Conservation (phyloP, 495 filamentous ascomycete species). For the Aspergillus ellipticus region DNA sequence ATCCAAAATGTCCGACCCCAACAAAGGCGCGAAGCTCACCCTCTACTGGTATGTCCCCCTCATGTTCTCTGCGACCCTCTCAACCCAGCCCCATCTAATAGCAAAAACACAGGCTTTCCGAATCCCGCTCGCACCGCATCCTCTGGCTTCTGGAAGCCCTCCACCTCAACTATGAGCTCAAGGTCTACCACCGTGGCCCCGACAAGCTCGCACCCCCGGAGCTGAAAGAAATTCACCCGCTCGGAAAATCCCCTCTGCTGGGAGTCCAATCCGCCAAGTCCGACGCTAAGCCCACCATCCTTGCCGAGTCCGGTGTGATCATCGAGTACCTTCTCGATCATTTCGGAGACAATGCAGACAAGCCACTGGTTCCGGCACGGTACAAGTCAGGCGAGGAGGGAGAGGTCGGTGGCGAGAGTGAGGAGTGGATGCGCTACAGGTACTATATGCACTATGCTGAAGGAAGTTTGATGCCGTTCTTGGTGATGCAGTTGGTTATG, state of each 20-base stretch:
- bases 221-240: slow-evolving; percentile 72
- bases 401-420: slow-evolving; percentile 63
- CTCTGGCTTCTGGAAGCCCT: slow-evolving; percentile 89
- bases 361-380: slow-evolving; percentile 58
- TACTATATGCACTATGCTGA: slow-evolving; percentile 82
- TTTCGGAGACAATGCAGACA: slow-evolving; percentile 47
- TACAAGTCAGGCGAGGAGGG: slow-evolving; percentile 50
- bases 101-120: slow-evolving; percentile 26
- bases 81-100: background rate
- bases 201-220: slow-evolving; percentile 64
- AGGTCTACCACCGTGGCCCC: slow-evolving; percentile 63
- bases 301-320: slow-evolving; percentile 80
- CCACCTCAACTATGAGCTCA: slow-evolving; percentile 69
- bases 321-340: slow-evolving; percentile 77
- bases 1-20: slow-evolving; percentile 29
- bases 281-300: slow-evolving; percentile 51
- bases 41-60: too few species aligned
- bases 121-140: slow-evolving; percentile 72
- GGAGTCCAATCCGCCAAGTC: slow-evolving; percentile 47
- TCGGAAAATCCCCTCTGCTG: slow-evolving; percentile 81
- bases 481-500: slow-evolving; percentile 57
- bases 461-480: slow-evolving; percentile 69
- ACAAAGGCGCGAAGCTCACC: slow-evolving; percentile 59
- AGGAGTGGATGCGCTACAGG: slow-evolving; percentile 71
- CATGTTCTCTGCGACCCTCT: slow-evolving; percentile 31